Evolutionary conservation across 164 flowering plant genomes (phyloP).

Genomic region (Macadamia integrifolia): DNA sequence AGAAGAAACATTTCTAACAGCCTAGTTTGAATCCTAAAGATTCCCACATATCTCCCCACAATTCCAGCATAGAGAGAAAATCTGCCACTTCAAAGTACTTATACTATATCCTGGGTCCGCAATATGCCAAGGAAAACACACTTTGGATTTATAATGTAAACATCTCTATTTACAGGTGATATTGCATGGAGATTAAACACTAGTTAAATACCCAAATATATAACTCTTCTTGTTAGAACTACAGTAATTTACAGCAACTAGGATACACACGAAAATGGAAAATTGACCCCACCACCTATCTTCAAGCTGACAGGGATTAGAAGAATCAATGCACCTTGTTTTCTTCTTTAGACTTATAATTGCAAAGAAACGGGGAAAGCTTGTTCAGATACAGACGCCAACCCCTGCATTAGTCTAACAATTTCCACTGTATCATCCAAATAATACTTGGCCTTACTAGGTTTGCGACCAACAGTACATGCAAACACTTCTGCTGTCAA

Average conservation of each 20-base stretch:
- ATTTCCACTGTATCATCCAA: background rate
- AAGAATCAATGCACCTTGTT: background rate
- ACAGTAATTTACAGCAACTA: background rate
- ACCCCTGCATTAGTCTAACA: background rate
- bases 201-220: background rate
- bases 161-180: background rate
- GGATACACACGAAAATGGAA: background rate
- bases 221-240: background rate
- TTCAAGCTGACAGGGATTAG: background rate
- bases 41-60: background rate
- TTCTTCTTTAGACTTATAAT: background rate
- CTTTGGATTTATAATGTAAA: background rate
- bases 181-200: background rate
- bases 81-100: background rate
- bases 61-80: background rate
- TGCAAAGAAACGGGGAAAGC: background rate
- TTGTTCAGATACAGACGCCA: background rate
- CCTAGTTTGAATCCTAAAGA: background rate
- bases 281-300: background rate
- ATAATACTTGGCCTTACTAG: background rate
- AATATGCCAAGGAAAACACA: background rate
- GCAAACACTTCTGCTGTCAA: background rate
- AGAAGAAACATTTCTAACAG: background rate
- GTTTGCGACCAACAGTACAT: background rate
- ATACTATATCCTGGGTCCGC: background rate